phyloP scores from a whole-genome alignment of 2,329 filamentous ascomycete genomes.

The Dothideomycetes sp. region DNA sequence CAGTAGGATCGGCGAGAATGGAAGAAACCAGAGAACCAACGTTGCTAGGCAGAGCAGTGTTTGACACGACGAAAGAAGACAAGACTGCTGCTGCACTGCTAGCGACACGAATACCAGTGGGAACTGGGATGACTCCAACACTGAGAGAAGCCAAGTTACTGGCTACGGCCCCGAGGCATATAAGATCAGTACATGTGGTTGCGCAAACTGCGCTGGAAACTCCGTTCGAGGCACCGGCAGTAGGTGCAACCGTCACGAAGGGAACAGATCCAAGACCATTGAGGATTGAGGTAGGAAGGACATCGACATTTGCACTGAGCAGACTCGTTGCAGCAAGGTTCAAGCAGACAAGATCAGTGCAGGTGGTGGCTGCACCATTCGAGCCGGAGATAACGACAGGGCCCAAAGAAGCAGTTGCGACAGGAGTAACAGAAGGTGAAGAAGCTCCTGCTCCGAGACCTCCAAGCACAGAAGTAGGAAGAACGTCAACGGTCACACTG shows the following conservation, averaged over 20 bases:
- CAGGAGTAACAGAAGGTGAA: not conserved
- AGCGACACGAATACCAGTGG: not conserved
- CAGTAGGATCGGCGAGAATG: not conserved
- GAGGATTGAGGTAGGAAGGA: not conserved
- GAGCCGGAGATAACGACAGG: not conserved
- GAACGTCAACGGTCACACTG: not conserved
- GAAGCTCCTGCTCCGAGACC: not conserved
- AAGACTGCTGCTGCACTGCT: not conserved
- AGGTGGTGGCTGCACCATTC: not conserved
- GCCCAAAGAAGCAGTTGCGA: not conserved
- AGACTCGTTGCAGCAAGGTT: slow-evolving; percentile 1
- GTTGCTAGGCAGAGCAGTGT: not conserved
- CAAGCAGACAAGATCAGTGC: slow-evolving; percentile 5
- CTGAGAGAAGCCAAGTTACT: not conserved
- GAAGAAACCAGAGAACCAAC: not conserved
- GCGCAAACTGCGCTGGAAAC: slow-evolving; percentile 38
- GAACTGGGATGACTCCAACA: not conserved
- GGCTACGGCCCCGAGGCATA: not conserved
- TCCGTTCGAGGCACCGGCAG: not conserved
- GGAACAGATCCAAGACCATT: not conserved
- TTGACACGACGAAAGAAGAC: not conserved
- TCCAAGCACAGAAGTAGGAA: slow-evolving; percentile 2
- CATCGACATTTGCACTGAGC: not conserved
- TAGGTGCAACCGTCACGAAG: not conserved
- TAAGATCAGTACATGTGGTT: not conserved